These are phyloP conservation scores for Hypoxylon rubiginosum DNA, from an alignment of 2,329 filamentous ascomycete genomes.

Conservation along the genomic window DNA sequence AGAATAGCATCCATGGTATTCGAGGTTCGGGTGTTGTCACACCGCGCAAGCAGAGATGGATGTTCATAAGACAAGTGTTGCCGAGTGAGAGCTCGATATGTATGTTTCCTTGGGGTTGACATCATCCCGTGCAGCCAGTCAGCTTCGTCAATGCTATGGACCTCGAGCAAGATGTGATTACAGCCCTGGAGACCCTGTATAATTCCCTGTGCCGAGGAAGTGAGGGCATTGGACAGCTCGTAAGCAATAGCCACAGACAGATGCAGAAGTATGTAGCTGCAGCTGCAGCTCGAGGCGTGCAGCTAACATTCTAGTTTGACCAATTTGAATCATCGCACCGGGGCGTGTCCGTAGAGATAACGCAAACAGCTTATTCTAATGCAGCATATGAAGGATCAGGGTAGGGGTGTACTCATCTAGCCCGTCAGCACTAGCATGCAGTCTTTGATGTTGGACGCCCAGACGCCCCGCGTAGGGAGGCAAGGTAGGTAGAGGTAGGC, in stretches of 20 bases:
- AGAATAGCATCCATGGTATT: background rate
- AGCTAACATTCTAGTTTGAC: conserved; percentile 5
- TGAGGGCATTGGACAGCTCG: conserved; percentile 21
- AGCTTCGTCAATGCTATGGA: conserved; percentile 15
- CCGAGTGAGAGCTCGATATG: conserved; percentile 10
- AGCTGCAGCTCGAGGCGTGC: conserved; percentile 27
- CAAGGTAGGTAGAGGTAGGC: conserved; percentile 1
- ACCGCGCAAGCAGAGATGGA: background rate
- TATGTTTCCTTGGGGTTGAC: conserved; percentile 19
- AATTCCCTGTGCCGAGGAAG: conserved; percentile 17
- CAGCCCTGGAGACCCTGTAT: conserved; percentile 21
- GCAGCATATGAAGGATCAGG: conserved; percentile 31
- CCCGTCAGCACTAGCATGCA: conserved; percentile 40
- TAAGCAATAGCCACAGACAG: conserved; percentile 23
- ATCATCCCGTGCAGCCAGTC: conserved; percentile 22
- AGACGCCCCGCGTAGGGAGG: conserved; percentile 34
- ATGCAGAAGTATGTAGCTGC: conserved; percentile 12
- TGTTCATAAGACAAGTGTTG: conserved; percentile 6
- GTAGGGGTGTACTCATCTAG: conserved; percentile 34
- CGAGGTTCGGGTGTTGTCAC: background rate
- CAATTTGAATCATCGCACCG: conserved; percentile 17
- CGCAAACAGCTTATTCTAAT: conserved; percentile 20
- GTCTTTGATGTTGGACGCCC: conserved; percentile 29
- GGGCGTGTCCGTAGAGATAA: conserved; percentile 34
- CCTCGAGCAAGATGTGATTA: conserved; percentile 15